Base-by-base conservation (phyloP, 2,329 filamentous ascomycete species). In the Xenosphaeropsis pyriputrescens region DNA sequence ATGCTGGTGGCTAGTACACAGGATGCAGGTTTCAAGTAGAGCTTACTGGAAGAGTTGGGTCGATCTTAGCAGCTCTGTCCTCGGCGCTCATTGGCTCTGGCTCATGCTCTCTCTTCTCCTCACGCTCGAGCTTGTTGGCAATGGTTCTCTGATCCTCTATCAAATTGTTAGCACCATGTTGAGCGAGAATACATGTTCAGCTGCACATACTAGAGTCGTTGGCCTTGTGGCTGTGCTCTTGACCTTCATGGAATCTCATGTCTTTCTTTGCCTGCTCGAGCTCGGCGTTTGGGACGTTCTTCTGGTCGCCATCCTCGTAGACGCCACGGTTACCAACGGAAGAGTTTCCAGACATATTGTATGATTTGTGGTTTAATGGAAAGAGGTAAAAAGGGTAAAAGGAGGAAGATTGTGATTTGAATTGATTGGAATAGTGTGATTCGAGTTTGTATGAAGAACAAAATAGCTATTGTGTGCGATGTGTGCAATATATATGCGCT, bases 301-400 rank as follows among this genome's bases (percentile, higher is more conserved):
- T 70, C 67, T 91, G 83, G 60, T 91, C 83, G 41, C 76, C 79
- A 40, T 69, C 77, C 62, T 88, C 80, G 62, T 91, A 88, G 55
- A 85, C 61, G 43, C 60, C 56, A 45, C 60, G 51, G 56, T 64
- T 68, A 48, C 83, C 84, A 54, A 89, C 80, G 54, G 48, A 52
- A 19, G 51, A 54, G 18, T 32, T 15, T 39, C 37, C 34, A 6
- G 26, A 31, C 38, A 39, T 39, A 29, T 36, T 39, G 33, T 5
- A 3, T 26, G 8, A 26, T 26, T 26, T 26, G 4, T 26, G 22
- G 4, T 26, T 26, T 26, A 6, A 9, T 26, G 4, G 12, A 18
- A 5, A 32, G 34, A 17, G 13, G 8, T 26, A 3, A 26, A 18
- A 5, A 32, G 34, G 16, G 13, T 32, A 17, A 32, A 32, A 32